phyloP scores from a whole-genome alignment of 306 rosid species.

The Dalbergia cultrata region DNA sequence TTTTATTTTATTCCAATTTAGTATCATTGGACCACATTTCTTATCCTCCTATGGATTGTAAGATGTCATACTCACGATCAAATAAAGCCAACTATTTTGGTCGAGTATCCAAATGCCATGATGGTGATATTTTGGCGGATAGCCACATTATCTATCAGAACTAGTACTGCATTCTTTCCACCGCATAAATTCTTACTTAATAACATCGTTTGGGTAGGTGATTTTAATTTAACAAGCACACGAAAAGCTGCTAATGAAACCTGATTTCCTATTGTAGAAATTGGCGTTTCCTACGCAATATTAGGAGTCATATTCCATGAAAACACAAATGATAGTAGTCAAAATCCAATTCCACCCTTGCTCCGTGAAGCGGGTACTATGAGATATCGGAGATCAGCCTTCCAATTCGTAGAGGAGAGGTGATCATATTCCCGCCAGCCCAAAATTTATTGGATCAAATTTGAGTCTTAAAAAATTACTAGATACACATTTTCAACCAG shows the following conservation, averaged over 20 bases:
- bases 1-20: not conserved
- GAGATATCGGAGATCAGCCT: too few relatives aligned
- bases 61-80: slow-evolving; percentile 1
- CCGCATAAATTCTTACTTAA: slow-evolving; percentile 20
- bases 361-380: not conserved
- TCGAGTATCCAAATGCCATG: slow-evolving; percentile 24
- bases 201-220: not conserved
- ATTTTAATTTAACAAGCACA: slow-evolving; percentile 31
- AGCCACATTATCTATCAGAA: not conserved
- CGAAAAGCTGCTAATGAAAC: not conserved
- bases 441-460: too few relatives aligned
- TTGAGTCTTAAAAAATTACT: too few relatives aligned
- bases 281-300: not conserved
- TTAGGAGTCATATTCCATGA: slow-evolving; percentile 23
- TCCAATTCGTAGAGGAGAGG: too few relatives aligned
- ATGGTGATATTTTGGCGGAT: slow-evolving; percentile 38
- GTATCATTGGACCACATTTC: slow-evolving; percentile 31
- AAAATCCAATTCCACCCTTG: too few relatives aligned
- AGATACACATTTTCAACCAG: too few relatives aligned
- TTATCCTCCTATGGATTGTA: not conserved
- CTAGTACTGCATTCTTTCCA: slow-evolving; percentile 1
- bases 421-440: too few relatives aligned
- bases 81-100: slow-evolving; percentile 20
- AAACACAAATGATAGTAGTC: not conserved
- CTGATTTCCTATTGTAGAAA: slow-evolving; percentile 11